Evolutionary conservation across 441 rosid species (phyloP), one percentile per base, ranked within the genome.

Genomic region (Melastoma candidum): DNA sequence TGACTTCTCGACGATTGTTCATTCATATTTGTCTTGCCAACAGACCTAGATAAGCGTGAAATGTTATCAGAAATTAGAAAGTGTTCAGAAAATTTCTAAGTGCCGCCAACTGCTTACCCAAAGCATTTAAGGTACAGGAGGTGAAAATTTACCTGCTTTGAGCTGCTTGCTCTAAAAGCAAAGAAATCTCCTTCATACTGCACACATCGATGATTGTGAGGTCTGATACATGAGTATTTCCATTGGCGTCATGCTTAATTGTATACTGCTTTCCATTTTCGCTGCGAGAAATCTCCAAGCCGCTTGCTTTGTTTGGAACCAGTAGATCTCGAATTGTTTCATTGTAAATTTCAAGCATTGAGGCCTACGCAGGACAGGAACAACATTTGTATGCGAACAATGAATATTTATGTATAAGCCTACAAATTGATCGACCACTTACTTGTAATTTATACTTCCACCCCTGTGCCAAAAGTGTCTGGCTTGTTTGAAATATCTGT

Each of bases 1-100:
- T 93, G 98, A 48, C 98, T 93, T 71, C 97, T 81, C 12, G 98
- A 93, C 7, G 99, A 94, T 56, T 94, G 93, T 67, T 94, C 99
- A 48, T 94, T 94, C 97, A 94, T 94, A 3, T 80, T 83, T 3
- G 99, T 94, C 79, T 72, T 85, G 17, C 99, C 95, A 17, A 90
- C 90, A 13, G 97, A 90, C 77, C 97, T 94, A 32, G 41, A 4
- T 32, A 52, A 10, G 3, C n/a, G 13, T 39, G 56, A 3, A 52
- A 12, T 13, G 5, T 8, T 13, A 8, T 39, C 4, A 36, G 12
- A 52, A 52, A n/a, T 44, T 29, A 52, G 12, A 0, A 8, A 13
- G 32, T 12, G 2, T 52, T 36, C n/a, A 26, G 7, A 7, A 52
- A 52, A 1, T 52, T 52, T 32, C 41, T 32, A 32, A 32, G 5